Evolutionary conservation across 192 early-diverging fungal species (phyloP), one percentile per base, ranked within the genome.

Genomic region (Hyaloraphidium curvatum): DNA sequence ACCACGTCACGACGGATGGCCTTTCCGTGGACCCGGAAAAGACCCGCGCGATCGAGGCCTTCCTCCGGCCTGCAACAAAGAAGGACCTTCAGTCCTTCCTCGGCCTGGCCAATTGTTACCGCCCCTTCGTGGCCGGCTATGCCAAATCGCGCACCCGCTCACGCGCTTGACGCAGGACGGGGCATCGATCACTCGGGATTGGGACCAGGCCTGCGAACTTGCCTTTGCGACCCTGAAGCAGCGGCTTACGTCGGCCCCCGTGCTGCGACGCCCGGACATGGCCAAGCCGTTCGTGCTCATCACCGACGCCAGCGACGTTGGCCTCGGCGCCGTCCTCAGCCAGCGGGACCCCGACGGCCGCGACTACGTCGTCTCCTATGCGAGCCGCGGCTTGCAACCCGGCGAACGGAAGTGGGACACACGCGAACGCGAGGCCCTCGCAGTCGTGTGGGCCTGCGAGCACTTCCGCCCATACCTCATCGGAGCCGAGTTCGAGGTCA

Each of bases 1-100:
- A 54, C 23, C 16, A 22, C 2, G 23, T 54, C 23, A 43, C 53
- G 17, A 19, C 26, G 22, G 30, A 30, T 31, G 53, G 53, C 16
- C n/a, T 54, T 25, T 30, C 1, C 19, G 23, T 54, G 2, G 53
- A 54, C 28, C 53, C 53, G 14, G 23, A 31, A 16, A 54, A 54
- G 29, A 26, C 23, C 40, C 16, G 4, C 2, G 31, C 53, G 14
- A 54, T 54, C 2, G 16, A 25, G 33, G 16, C 21, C n/a, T 54
- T 9, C 19, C n/a, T n/a, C n/a, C n/a, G n/a, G n/a, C n/a, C n/a
- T n/a, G n/a, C n/a, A n/a, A n/a, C n/a, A n/a, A n/a, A n/a, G 5
- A 19, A 48, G 7, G 5, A 14, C 19, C 11, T 25, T 4, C 19
- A 11, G 17, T 22, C 43, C 43, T 21, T 22, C 43, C 7, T 48